A percentile compares a stretch with the other conserved stretches of the same genome.
Conservation (phyloP, 2,329 filamentous ascomycete species). For the Phaeosphaeriaceae sp. region DNA sequence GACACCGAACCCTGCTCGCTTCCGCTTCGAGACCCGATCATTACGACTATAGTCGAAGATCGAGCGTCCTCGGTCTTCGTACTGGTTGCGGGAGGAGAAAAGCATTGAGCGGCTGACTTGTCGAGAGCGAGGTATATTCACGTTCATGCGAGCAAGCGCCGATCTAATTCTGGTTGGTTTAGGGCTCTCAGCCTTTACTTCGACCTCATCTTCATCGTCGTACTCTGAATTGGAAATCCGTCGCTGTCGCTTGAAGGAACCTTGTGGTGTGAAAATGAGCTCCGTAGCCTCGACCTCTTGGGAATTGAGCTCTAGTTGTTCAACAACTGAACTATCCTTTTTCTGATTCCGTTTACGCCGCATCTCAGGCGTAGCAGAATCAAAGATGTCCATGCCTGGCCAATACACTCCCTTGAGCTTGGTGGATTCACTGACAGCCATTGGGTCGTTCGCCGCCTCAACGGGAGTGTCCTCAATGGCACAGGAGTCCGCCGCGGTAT, state of each 20-base stretch:
- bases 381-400: conserved; percentile 82
- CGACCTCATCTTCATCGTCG: conserved; percentile 48
- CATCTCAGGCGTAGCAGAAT: conserved; percentile 76
- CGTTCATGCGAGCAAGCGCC: conserved; percentile 40
- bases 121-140: conserved; percentile 42
- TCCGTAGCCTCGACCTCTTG: conserved; percentile 68
- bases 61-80: conserved; percentile 38
- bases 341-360: conserved; percentile 78
- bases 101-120: conserved; percentile 31
- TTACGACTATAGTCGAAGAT: conserved; percentile 39
- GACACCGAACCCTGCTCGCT: conserved; percentile 46
- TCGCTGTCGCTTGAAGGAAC: conserved; percentile 51
- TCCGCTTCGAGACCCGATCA: conserved; percentile 40
- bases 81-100: conserved; percentile 27
- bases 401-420: conserved; percentile 75
- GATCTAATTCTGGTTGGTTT: conserved; percentile 31
- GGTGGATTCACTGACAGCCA: conserved; percentile 46
- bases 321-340: conserved; percentile 74
- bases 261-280: conserved; percentile 63
- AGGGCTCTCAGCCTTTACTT: conserved; percentile 45
- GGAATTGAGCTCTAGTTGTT: conserved; percentile 69
- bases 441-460: conserved; percentile 28
- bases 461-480: conserved; percentile 40
- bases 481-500: conserved; percentile 34
- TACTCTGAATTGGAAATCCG: conserved; percentile 54